Base-by-base conservation (phyloP, 495 filamentous ascomycete species). In the Aspergillus haitiensis region DNA sequence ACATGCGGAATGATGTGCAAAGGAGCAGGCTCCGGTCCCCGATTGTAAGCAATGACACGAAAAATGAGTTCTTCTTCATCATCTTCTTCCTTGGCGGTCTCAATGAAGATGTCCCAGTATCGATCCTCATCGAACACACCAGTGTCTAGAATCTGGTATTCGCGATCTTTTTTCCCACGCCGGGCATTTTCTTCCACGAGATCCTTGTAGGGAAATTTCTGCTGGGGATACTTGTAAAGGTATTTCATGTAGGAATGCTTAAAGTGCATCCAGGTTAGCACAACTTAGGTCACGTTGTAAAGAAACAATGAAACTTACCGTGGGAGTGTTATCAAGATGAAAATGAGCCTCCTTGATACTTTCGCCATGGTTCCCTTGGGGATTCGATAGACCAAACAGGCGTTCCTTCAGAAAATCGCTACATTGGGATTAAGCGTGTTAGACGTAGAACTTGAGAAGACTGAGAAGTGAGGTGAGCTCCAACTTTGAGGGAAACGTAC, bases 241-340 rank as follows among this genome's bases (percentile, higher is more conserved):
- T 84, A 94, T 72, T 98, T 98, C 93, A 98, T 98, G 78, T 98
- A 98, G 18, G 93, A 96, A 74, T 98, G 93, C 88, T 92, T 10
- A 5, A 50, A 69, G 36, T 7, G n/a, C 15, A 36, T n/a, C 39
- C 18, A 44, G n/a, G 47, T 64, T 47, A 61, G 52, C 15, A 27
- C 56, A 52, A 59, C 71, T 60, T 68, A 59, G 57, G 7, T 6
- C 27, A 40, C 9, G 8, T 13, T 35, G 42, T 21, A 15, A 18
- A 15, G 10, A 33, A 33, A 13, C 6, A 16, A 10, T 11, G 32
- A 39, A 56, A 59, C 60, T 18, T 69, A 79, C 73, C 55, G 78
- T 78, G 2, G 93, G 93, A 31, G 90, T 95, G 69, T 98, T 98
- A 71, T 98, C 93, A 52, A 97, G 74, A 72, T 98, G 94, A 68